Evolutionary conservation across 768 basidiomycete genomes (phyloP).

Genomic region (Terana coerulea): DNA sequence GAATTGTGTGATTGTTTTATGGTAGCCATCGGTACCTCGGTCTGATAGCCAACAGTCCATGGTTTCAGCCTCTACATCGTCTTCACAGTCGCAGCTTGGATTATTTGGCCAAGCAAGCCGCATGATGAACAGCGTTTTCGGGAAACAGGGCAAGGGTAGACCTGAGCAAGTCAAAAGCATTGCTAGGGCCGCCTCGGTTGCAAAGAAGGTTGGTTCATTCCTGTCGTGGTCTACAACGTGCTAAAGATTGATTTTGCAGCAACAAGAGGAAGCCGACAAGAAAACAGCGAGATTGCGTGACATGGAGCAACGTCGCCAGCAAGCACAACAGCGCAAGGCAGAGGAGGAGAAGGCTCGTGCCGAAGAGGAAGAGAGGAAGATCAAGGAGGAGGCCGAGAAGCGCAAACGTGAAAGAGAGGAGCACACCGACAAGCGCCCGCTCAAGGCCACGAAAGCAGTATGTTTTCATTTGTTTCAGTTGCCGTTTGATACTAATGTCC

Average conservation of each 20-base stretch:
- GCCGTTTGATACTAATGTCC: neutral
- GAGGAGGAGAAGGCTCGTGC: conserved; percentile 69
- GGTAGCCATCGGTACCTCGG: conserved; percentile 27
- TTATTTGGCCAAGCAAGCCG: conserved; percentile 71
- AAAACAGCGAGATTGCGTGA: conserved; percentile 71
- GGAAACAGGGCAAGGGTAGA: conserved; percentile 65
- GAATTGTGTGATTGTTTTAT: neutral
- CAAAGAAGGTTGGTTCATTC: conserved; percentile 71
- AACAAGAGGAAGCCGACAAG: conserved; percentile 85
- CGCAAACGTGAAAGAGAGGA: conserved; percentile 84
- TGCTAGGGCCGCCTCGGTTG: conserved; percentile 76
- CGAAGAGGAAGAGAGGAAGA: conserved; percentile 65
- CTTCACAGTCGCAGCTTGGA: conserved; percentile 45
- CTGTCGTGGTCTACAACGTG: conserved; percentile 7
- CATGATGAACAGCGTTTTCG: conserved; percentile 61
- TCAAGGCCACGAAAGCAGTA: conserved; percentile 61
- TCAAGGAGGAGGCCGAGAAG: conserved; percentile 70
- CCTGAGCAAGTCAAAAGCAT: conserved; percentile 69
- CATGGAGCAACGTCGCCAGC: conserved; percentile 79
- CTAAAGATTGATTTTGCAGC: conserved; percentile 41
- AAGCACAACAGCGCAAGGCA: conserved; percentile 64
- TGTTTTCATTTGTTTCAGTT: neutral
- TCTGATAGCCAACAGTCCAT: conserved; percentile 56
- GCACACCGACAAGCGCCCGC: conserved; percentile 60
- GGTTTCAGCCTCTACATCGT: conserved; percentile 35